Evolutionary conservation across 306 rosid species (phyloP).

Genomic region (Lithocarpus polystachyus): DNA sequence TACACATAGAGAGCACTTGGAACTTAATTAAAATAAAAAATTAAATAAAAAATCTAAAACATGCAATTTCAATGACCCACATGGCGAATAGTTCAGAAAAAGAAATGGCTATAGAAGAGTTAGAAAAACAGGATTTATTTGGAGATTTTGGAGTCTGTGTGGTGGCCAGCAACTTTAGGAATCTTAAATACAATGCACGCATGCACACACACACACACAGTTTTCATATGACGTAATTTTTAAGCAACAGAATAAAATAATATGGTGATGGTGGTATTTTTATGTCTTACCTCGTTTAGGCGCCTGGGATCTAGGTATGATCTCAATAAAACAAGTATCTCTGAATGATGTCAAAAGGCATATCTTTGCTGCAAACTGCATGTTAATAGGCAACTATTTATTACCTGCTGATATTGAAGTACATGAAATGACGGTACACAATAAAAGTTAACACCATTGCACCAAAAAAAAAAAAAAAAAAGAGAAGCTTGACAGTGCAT

Average conservation of each 20-base stretch:
- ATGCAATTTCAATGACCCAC: not conserved
- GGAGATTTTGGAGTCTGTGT: not conserved
- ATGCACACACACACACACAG: too few species aligned
- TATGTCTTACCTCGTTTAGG: slow-evolving; percentile 61
- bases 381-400: slow-evolving; percentile 24
- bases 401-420: not conserved
- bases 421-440: slow-evolving; percentile 7
- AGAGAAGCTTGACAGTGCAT: not conserved
- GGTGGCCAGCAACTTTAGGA: not conserved
- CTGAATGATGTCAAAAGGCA: slow-evolving; percentile 87
- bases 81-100: not conserved
- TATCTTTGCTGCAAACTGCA: slow-evolving; percentile 83
- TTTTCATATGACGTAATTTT: not conserved
- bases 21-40: not conserved
- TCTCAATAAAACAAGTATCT: slow-evolving; percentile 84
- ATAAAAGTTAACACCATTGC: not conserved
- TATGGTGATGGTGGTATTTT: not conserved
- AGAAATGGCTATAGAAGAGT: not conserved
- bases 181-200: not conserved
- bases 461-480: too few species aligned
- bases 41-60: not conserved
- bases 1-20: not conserved
- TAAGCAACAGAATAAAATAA: not conserved
- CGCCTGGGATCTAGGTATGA: slow-evolving; percentile 54
- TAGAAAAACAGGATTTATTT: not conserved